Evolutionary conservation across 2,329 filamentous ascomycete species (phyloP), one percentile per base, ranked within the genome.

Genomic region (Colletotrichum cuscutae): DNA sequence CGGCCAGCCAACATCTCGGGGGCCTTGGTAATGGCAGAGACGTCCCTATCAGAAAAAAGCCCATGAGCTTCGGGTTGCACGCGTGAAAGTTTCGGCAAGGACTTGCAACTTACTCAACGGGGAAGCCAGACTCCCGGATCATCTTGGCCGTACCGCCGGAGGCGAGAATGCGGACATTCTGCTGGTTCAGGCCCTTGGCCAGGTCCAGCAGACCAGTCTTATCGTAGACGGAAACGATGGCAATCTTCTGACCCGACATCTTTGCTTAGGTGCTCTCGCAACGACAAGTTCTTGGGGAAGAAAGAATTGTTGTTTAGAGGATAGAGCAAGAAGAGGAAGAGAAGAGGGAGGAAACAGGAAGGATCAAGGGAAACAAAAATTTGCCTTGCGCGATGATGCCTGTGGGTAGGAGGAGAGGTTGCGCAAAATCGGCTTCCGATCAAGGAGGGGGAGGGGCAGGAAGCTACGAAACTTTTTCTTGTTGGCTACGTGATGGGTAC

Each of bases 221-320:
- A 89, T 99, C 95, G 83, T 97, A 98, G 87, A 98, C 97, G 77
- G 96, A 98, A 82, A 99, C 89, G 81, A 99, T 98, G 77, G 97
- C 97, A 88, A 89, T 89, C 81, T 89, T 87, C 81, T 90, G 89
- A 73, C 83, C 79, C 58, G 72, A 75, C 74, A 75, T 75, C 62
- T 62, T 74, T 71, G 56, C 70, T 73, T 42, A 61, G 60, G 49
- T 61, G 28, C 71, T 68, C 63, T 71, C 65, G 7, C 72, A 74
- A 76, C 71, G 78, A 79, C 83, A 85, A 65, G 67, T 53, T 60
- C 67, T 61, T 28, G 35, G 32, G 19, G 58, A 58, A 19, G 46
- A n/a, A 24, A 68, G 15, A 56, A 49, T 64, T 32, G 46, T 62
- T 72, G 53, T 73, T 56, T 37, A 37, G 37, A 35, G 46, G 52